These are phyloP conservation scores for Pulveroboletus sp. DNA, from an alignment of 768 basidiomycete species.

Conservation along the genomic window DNA sequence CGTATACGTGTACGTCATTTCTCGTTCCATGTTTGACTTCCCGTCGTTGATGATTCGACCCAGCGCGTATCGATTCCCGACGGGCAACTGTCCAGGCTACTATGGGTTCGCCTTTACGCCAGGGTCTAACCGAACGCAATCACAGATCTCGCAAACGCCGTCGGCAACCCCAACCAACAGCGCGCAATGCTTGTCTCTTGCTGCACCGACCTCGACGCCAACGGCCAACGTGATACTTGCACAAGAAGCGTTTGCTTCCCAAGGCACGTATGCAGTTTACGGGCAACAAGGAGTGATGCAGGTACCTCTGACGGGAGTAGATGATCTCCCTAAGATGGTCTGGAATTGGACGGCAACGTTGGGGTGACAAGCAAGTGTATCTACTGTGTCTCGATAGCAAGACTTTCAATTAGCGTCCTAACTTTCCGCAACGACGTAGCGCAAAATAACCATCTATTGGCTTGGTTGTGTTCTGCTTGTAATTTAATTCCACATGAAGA, in stretches of 20 bases:
- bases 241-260: constrained; percentile 4
- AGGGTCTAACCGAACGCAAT: constrained; percentile 25
- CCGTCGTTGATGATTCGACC: not conserved
- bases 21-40: not conserved
- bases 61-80: constrained; percentile 34
- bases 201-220: constrained; percentile 28
- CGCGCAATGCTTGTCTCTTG: constrained; percentile 24
- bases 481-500: not conserved
- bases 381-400: too few relatives aligned
- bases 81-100: constrained; percentile 27
- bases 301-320: constrained; percentile 10
- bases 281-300: constrained; percentile 2
- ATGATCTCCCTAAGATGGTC: constrained; percentile 14
- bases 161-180: constrained; percentile 25
- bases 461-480: not conserved
- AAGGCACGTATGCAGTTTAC: constrained; percentile 14
- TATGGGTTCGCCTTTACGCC: constrained; percentile 32
- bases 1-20: constrained; percentile 28
- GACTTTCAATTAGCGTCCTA: too few relatives aligned
- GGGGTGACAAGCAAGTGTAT: too few relatives aligned
- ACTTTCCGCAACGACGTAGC: too few relatives aligned
- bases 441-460: not conserved
- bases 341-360: constrained; percentile 21
- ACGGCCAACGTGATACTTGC: constrained; percentile 13
- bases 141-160: constrained; percentile 29